Base-by-base conservation (phyloP, 176 grass and related monocot genomes). In the Musa itinerans region DNA sequence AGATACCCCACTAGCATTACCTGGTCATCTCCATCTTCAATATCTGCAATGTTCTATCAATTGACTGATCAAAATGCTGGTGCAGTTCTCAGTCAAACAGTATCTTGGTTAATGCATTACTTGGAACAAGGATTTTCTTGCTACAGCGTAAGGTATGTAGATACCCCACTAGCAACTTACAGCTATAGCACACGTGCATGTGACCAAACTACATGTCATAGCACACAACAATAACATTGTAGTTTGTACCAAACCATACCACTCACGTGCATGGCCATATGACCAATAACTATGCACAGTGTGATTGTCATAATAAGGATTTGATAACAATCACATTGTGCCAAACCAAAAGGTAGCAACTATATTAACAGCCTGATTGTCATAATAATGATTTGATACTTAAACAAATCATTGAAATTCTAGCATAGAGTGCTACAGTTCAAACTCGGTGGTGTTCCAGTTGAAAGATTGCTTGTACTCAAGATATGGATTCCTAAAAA, bases 1-100 rank as follows among this genome's bases (percentile, higher is more conserved):
- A 34, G 29, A 34, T 34, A 34, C 29, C 29, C 29, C 29, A 34
- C 29, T n/a, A n/a, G n/a, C n/a, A n/a, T 91, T 80, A 98, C 94
- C 83, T 98, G 90, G 48, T 93, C 94, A 74, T 98, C 90, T 74
- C 94, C 94, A 85, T 93, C 81, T 72, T 93, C 68, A 82, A 98
- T 98, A 93, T 93, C 94, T 98, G 88, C 78, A 87, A 50, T 79
- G 66, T 67, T 56, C 43, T 49, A 55, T 52, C 51, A 77, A 53
- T 29, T 22, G 52, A 23, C 14, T 53, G 14, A 72, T 73, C 21
- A 80, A 49, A 72, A 72, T 52, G 48, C 43, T 73, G 49, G 4
- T n/a, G 27, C 55, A 22, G 2, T n/a, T n/a, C 29, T 29, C 29
- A 29, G 29, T 29, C 29, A 29, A 29, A 29, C 29, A 29, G 3